Conservation (phyloP, 2,329 filamentous ascomycete species). For the Calonectria crousiana region DNA sequence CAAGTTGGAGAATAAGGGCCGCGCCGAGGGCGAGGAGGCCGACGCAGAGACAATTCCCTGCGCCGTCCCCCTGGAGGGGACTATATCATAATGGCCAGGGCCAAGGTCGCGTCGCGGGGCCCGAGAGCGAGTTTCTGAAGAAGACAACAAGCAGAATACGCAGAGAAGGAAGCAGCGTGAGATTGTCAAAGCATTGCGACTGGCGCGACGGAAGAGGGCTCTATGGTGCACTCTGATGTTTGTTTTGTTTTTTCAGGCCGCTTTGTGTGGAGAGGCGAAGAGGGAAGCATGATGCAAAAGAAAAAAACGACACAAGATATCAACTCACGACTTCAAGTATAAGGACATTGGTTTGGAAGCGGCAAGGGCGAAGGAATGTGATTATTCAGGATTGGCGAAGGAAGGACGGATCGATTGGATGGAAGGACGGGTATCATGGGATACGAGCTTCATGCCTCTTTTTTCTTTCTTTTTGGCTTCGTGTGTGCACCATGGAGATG, state of each 20-base stretch:
- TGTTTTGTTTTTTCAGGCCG: constrained; percentile 27
- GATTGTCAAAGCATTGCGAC: constrained; percentile 41
- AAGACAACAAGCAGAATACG: neutral
- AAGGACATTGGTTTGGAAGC: constrained; percentile 6
- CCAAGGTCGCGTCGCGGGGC: neutral
- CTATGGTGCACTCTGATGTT: constrained; percentile 37
- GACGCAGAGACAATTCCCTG: neutral
- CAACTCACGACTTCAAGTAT: constrained; percentile 37
- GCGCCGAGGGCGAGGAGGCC: neutral
- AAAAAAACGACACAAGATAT: constrained; percentile 34
- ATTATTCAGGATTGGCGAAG: constrained; percentile 35
- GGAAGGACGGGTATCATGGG: constrained; percentile 22
- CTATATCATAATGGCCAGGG: neutral
- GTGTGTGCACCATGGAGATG: constrained; percentile 12
- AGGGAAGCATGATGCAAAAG: constrained; percentile 30
- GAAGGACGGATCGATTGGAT: constrained; percentile 22
- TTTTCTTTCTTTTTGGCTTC: constrained; percentile 17
- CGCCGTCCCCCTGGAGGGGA: constrained; percentile 22
- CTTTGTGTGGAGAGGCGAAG: constrained; percentile 34
- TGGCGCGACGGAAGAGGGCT: constrained; percentile 39
- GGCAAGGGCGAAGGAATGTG: constrained; percentile 23
- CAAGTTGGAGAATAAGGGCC: neutral
- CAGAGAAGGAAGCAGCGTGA: neutral
- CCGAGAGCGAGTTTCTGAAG: neutral
- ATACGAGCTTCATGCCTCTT: constrained; percentile 23